A percentile compares a stretch with the other conserved stretches of the same genome.
Conservation (phyloP, 129 eudicot species). For the Saussurea involucrata region DNA sequence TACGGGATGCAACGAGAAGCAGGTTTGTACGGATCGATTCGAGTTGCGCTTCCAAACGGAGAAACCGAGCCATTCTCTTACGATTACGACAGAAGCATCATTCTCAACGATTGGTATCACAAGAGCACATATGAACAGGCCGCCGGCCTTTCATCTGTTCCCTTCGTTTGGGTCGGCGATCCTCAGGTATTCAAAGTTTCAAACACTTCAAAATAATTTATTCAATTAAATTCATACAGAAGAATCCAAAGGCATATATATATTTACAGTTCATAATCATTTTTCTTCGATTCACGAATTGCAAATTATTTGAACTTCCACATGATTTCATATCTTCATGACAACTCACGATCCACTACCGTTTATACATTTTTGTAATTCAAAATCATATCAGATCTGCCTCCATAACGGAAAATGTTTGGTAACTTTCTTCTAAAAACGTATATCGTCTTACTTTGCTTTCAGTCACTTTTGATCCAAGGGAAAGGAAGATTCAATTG, state of each 20-base stretch:
- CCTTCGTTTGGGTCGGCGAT: conserved; percentile 85
- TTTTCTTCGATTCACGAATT: neutral
- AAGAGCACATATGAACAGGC: conserved; percentile 67
- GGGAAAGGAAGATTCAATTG: conserved; percentile 80
- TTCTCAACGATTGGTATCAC: conserved; percentile 90
- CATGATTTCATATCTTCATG: too few relatives aligned
- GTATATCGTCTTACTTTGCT: neutral
- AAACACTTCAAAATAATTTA: neutral
- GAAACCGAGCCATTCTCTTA: conserved; percentile 64
- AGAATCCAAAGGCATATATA: conserved; percentile 16
- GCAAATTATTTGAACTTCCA: neutral
- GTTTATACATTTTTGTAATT: too few relatives aligned
- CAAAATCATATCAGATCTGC: neutral
- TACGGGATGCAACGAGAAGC: conserved; percentile 90
- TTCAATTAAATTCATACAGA: neutral
- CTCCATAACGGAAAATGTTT: neutral
- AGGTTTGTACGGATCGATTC: conserved; percentile 74
- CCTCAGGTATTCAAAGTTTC: conserved; percentile 92
- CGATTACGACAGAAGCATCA: conserved; percentile 64
- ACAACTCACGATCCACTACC: neutral
- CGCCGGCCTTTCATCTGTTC: conserved; percentile 60
- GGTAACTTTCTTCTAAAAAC: neutral
- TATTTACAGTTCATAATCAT: neutral
- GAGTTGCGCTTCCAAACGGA: conserved; percentile 55
- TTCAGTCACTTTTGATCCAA: conserved; percentile 79